Evolutionary conservation across 1,284 basidiomycete species (phyloP).

Genomic region (Pholiota adiposa): DNA sequence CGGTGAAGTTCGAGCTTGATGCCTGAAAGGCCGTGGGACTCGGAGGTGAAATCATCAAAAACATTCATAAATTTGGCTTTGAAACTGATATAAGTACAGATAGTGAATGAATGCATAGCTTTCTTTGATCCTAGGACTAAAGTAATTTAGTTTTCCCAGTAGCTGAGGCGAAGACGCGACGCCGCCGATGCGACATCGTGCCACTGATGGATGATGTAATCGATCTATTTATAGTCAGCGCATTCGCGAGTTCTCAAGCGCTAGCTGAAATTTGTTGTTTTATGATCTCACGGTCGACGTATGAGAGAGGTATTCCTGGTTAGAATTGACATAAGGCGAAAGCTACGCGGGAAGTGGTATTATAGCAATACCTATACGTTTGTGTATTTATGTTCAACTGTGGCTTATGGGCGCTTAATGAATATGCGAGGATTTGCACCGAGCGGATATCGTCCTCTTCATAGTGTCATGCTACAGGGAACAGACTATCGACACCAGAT

Average conservation of each 20-base stretch:
- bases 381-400: too few species aligned
- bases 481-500: too few species aligned
- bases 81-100: neutral
- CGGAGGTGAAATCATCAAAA: neutral
- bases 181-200: neutral
- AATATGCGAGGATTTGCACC: too few species aligned
- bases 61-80: neutral
- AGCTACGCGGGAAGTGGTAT: too few species aligned
- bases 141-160: neutral
- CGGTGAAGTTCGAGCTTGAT: neutral
- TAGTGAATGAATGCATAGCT: neutral
- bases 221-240: neutral
- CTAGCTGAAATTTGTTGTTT: neutral
- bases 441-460: too few species aligned
- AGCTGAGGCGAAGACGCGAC: neutral
- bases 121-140: neutral
- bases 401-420: too few species aligned
- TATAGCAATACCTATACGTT: too few species aligned
- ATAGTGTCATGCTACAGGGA: too few species aligned
- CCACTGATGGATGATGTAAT: neutral
- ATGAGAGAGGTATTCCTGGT: too few species aligned
- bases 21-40: neutral
- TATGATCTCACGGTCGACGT: neutral
- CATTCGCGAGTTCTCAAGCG: neutral
- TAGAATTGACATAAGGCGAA: too few species aligned